Evolutionary conservation across 768 basidiomycete species (phyloP), one percentile per base, ranked within the genome.

Genomic region (Serendipita indica): DNA sequence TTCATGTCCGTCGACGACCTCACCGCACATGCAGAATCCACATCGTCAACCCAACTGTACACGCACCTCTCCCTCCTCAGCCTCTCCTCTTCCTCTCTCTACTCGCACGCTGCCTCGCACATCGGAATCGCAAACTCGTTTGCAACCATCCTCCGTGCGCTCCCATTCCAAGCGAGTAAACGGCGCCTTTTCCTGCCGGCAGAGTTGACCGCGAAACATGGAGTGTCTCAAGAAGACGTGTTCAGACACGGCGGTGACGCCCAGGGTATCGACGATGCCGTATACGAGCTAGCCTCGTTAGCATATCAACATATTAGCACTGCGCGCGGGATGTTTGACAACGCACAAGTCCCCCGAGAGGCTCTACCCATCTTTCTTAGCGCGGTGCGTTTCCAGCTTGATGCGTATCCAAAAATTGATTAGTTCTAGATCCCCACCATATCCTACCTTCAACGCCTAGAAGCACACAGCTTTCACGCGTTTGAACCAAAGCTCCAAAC

Each of bases 41-140:
- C 88, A 6, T 78, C 84, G 33, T 86, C 85, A 61, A 85, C 86
- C 7, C 73, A 87, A 46, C 73, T 86, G 63, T 90, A 91, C 70
- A 74, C 86, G 39, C 68, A 87, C 59, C 79, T 90, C 41, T 83
- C 86, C 30, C 69, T 89, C 57, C 69, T 86, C 59, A 72, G 76
- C 22, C 69, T 82, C 18, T 57, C 57, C 3, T 60, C 60, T 46
- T 79, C 78, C 28, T 76, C 77, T 1, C 66, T 67, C 5, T 67
- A 83, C 20, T 81, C 83, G 3, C 88, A 89, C 69, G 85, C 84
- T 1, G 85, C 83, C 1, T 90, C 86, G 4, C 89, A 91, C 67
- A 72, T 91, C 14, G 89, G 89, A 7, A 71, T 79, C 2, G 82
- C 89, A 3, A 82, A 84, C 65, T 84, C 81, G 30, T 72, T 88